Evolutionary conservation across 2,329 filamentous ascomycete genomes (phyloP), one percentile per base, ranked within the genome.

Genomic region (Xenoacremonium recifei): DNA sequence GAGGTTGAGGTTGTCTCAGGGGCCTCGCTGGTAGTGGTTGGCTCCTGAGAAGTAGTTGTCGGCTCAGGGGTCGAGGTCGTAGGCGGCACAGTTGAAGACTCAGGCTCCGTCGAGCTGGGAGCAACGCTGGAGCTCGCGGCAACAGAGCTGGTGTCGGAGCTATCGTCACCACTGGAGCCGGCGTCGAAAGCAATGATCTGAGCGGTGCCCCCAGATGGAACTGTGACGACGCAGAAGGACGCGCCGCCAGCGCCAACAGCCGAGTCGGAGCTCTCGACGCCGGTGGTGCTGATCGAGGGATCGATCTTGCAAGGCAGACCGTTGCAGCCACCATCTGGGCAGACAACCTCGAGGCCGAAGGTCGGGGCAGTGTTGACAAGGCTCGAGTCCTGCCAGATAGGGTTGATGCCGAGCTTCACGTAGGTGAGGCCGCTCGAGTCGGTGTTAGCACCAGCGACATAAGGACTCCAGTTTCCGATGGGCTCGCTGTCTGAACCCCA

Each of bases 371-470:
- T 74, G 50, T 73, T 68, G 35, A 72, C 72, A 57, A 88, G 66
- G 15, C 71, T 37, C 49, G 78, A 66, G 55, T 73, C 56, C 53
- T 82, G 73, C 65, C 80, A 91, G 48, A 88, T 85, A 18, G 87
- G 87, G 64, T 91, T 91, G 76, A 82, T 86, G 40, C 82, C 86
- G 39, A 91, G 71, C 69, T 89, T 90, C 54, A 89, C 75, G 59
- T 78, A 91, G 2, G 86, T 89, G 47, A 78, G 66, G 37, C 87
- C 87, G 38, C 65, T 72, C 35, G 58, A 54, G 51, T 82, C 81
- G 13, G 81, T 82, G 65, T 91, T 91, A 42, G 85, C 83, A 44
- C 87, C 87, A 12, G 84, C 83, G 49, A 90, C 86, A 58, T 83
- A 92, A 3, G 85, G 82, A 37, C 78, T 73, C 87, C 87, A 91